Percentiles rank a stretch among this genome's conserved stretches.
Evolutionary conservation across 2,329 filamentous ascomycete genomes (phyloP).

Genomic region (Hymenoscyphus linearis): DNA sequence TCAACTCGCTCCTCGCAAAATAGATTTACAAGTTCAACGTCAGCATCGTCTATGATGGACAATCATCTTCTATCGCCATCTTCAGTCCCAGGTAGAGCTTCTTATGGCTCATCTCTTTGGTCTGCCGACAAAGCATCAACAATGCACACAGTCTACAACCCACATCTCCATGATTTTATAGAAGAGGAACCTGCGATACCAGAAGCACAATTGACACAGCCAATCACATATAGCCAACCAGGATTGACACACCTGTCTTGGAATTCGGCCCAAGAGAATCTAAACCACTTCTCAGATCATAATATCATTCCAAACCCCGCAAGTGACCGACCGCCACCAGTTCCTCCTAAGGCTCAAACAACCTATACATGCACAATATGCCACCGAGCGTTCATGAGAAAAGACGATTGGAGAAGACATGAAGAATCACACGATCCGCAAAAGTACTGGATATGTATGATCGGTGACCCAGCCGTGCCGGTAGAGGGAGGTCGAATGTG

Average conservation of each 20-base stretch:
- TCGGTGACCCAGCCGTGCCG: slow-evolving; percentile 9
- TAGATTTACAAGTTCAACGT: neutral
- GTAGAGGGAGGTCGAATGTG: slow-evolving; percentile 14
- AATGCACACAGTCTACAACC: slow-evolving; percentile 8
- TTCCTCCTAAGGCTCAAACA: slow-evolving; percentile 7
- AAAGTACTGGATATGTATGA: slow-evolving; percentile 21
- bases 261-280: slow-evolving; percentile 4
- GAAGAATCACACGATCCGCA: slow-evolving; percentile 22
- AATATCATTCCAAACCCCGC: neutral
- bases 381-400: slow-evolving; percentile 14
- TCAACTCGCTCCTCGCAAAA: neutral
- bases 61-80: slow-evolving; percentile 6
- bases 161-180: slow-evolving; percentile 2
- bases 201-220: neutral
- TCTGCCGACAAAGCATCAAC: slow-evolving; percentile 19
- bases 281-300: neutral
- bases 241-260: neutral
- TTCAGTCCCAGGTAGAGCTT: slow-evolving; percentile 12
- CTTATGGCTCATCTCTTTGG: slow-evolving; percentile 12
- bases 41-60: slow-evolving; percentile 11
- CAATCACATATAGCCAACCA: neutral
- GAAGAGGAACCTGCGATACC: neutral
- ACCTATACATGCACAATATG: slow-evolving; percentile 21
- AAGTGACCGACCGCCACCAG: neutral
- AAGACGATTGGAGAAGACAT: slow-evolving; percentile 25